Conservation (phyloP, 129 eudicot genomes). For the Lonicera japonica region DNA sequence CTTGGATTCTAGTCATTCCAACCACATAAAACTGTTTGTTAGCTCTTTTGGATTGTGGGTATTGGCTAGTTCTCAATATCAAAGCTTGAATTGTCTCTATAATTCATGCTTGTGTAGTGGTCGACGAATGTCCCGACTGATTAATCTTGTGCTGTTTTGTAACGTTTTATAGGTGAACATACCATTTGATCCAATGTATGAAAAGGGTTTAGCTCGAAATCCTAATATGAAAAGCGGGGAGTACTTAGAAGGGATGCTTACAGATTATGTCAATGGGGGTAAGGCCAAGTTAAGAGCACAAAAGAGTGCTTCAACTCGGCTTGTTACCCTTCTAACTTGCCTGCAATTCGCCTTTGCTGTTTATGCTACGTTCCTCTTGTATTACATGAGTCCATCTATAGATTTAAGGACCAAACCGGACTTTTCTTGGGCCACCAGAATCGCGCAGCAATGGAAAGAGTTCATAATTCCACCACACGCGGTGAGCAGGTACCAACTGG, state of each 20-base stretch:
- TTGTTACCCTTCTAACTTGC: slow-evolving; percentile 72
- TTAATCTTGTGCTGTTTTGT: background rate
- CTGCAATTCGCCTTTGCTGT: slow-evolving; percentile 84
- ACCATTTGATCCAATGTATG: background rate
- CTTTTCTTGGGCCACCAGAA: slow-evolving; percentile 74
- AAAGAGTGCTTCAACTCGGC: slow-evolving; percentile 47
- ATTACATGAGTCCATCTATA: slow-evolving; percentile 83
- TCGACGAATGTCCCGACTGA: background rate
- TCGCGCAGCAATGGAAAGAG: slow-evolving; percentile 78
- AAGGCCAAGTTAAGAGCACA: slow-evolving; percentile 40
- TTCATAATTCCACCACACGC: slow-evolving; percentile 52
- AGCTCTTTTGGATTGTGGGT: background rate
- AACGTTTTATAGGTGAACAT: slow-evolving; percentile 7
- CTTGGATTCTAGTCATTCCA: no score
- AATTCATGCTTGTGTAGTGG: no score
- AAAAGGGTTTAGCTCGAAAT: slow-evolving; percentile 53
- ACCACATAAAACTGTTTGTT: background rate
- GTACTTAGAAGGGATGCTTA: slow-evolving; percentile 76
- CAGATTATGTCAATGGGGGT: slow-evolving; percentile 41
- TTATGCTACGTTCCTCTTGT: slow-evolving; percentile 79
- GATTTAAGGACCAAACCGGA: slow-evolving; percentile 73
- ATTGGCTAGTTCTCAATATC: no score
- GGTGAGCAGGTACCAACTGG: slow-evolving; percentile 51
- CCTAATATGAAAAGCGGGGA: slow-evolving; percentile 60
- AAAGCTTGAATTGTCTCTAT: background rate